phyloP scores from a whole-genome alignment of 2,329 filamentous ascomycete species.

The Ramichloridium luteum region DNA sequence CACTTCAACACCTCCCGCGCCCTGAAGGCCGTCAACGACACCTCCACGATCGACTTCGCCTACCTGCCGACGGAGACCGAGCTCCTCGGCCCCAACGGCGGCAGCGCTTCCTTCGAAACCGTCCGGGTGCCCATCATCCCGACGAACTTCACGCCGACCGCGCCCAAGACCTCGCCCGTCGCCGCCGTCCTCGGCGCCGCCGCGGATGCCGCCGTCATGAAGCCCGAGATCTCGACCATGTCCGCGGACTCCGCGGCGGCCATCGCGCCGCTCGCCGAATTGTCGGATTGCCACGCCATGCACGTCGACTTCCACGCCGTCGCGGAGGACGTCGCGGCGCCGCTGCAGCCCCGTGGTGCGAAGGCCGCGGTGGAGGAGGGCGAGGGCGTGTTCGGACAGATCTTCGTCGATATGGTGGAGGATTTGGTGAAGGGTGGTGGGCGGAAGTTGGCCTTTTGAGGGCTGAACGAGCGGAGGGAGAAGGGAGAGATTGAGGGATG shows the following conservation, averaged over 20 bases:
- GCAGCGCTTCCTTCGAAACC: slow-evolving; percentile 11
- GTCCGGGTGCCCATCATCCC: slow-evolving; percentile 23
- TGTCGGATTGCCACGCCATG: slow-evolving; percentile 43
- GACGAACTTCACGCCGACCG: slow-evolving; percentile 12
- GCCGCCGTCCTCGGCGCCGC: slow-evolving; percentile 1
- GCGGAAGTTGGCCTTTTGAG: background rate
- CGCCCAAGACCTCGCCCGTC: slow-evolving; percentile 9
- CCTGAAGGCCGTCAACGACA: slow-evolving; percentile 45
- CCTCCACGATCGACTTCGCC: slow-evolving; percentile 51
- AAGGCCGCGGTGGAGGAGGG: slow-evolving; percentile 28
- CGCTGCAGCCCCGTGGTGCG: slow-evolving; percentile 26
- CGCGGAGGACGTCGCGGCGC: slow-evolving; percentile 35
- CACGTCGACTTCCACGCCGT: slow-evolving; percentile 46
- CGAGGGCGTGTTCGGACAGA: slow-evolving; percentile 25
- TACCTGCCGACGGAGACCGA: slow-evolving; percentile 43
- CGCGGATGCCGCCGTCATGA: slow-evolving; percentile 32
- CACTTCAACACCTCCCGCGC: slow-evolving; percentile 51
- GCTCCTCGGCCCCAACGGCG: slow-evolving; percentile 8
- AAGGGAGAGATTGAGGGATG: no score
- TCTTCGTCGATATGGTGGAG: slow-evolving; percentile 37
- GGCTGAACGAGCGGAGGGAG: no score
- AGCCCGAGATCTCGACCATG: slow-evolving; percentile 45
- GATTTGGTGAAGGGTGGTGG: slow-evolving; percentile 26
- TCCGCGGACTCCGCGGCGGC: slow-evolving; percentile 34
- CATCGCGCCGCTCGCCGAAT: slow-evolving; percentile 42